Base-by-base conservation (phyloP, 305 asterid species). In the Salvia sclarea region DNA sequence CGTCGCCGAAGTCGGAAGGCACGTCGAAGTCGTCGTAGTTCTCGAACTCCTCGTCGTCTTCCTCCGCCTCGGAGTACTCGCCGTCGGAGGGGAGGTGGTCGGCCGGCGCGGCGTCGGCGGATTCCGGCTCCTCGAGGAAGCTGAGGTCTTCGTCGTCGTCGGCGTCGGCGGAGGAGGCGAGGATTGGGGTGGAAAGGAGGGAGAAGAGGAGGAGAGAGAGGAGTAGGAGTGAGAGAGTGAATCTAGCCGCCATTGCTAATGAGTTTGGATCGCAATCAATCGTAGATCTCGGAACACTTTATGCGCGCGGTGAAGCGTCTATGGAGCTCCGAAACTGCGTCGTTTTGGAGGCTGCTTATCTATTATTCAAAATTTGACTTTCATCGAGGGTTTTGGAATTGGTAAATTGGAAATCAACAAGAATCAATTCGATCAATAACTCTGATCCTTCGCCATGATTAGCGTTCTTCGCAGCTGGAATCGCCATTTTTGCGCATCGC, bases 81-180 rank as follows among this genome's bases (percentile, higher is more conserved):
- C 64, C 86, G 56, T 83, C 86, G 66, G 83, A 73, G 53, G 66
- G 71, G 21, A 64, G 81, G 76, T 78, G 58, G 30, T 79, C 54
- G 76, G 63, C 61, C 69, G 74, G 16, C 2, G 0, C 62, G 47
- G 76, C 50, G 56, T 54, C 78, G 69, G 66, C 82, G 41, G 64
- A 61, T 40, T 81, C 85, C 31, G 80, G 81, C 12, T 81, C 81
- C 68, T 88, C 90, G 41, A 92, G 95, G 82, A 88, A 92, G 68
- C 86, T 85, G 66, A 92, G 88, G 75, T 92, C 98, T 61, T 90
- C 96, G 53, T 85, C 92, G 55, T 82, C 86, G 44, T 81, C 90
- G 4, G 20, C 81, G 41, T 17, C 79, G 61, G 75, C 17, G 38
- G 78, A 30, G 66, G 80, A 4, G 59, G 81, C 22, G 65, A 70